phyloP scores from a whole-genome alignment of 2,329 filamentous ascomycete species.

The Nemania abortiva region DNA sequence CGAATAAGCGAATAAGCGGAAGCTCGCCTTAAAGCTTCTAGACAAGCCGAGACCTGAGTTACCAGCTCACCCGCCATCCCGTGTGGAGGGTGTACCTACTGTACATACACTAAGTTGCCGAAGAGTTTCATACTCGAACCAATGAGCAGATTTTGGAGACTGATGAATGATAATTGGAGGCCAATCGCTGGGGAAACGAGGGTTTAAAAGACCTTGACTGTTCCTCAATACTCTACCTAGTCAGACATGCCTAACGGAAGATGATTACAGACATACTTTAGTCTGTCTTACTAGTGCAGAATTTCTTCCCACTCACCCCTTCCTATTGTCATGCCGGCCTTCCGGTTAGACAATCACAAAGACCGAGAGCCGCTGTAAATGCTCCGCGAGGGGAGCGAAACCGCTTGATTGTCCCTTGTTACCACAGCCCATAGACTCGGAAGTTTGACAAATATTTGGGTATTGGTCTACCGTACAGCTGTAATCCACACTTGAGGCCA shows the following conservation, averaged over 20 bases:
- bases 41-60: conserved; percentile 6
- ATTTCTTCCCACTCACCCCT: conserved; percentile 1
- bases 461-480: no score
- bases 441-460: neutral
- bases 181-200: neutral
- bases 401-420: neutral
- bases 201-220: neutral
- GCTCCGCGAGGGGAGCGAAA: neutral
- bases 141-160: neutral
- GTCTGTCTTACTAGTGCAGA: conserved; percentile 11
- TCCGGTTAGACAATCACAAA: conserved; percentile 19
- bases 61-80: neutral
- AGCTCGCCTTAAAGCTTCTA: neutral
- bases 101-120: no score
- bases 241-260: conserved; percentile 1
- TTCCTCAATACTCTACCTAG: neutral
- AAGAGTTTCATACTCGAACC: no score
- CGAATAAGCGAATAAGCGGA: conserved; percentile 2
- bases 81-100: neutral
- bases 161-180: neutral
- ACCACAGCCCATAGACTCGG: neutral
- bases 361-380: neutral
- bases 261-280: neutral
- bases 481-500: no score
- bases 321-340: conserved; percentile 3